Conservation (phyloP, 2,329 filamentous ascomycete genomes). For the Calonectria honghensis region DNA sequence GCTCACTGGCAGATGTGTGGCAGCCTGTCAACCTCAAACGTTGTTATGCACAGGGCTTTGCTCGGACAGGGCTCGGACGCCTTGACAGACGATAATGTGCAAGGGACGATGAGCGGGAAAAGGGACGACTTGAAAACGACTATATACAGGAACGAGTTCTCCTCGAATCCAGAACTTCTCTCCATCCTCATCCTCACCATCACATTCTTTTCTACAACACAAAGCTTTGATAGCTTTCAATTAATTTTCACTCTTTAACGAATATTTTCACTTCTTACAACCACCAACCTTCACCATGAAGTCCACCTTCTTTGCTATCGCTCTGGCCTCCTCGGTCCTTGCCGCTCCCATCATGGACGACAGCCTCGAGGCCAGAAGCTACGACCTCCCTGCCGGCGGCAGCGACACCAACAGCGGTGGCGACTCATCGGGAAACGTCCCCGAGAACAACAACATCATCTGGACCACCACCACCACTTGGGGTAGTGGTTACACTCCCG, state of each 20-base stretch:
- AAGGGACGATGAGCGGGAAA: background rate
- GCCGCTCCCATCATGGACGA: conserved; percentile 6
- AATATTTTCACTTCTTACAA: no score
- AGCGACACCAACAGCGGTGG: background rate
- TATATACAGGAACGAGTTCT: conserved; percentile 4
- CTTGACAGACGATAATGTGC: background rate
- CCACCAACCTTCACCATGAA: conserved; percentile 13
- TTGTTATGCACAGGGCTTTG: conserved; percentile 15
- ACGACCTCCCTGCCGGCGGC: background rate
- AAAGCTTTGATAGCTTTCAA: conserved; percentile 16
- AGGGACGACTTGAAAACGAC: background rate
- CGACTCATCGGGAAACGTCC: background rate
- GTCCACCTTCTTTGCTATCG: background rate
- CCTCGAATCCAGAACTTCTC: background rate
- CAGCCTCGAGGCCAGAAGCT: background rate
- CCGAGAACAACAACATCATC: background rate
- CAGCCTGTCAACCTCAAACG: background rate
- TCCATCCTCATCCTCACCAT: conserved; percentile 8
- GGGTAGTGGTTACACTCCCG: background rate
- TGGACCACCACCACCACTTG: conserved; percentile 6
- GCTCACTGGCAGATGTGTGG: background rate
- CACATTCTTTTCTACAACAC: conserved; percentile 14
- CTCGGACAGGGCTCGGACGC: conserved; percentile 10
- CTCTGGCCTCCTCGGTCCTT: conserved; percentile 14
- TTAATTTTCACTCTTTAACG: conserved; percentile 10